phyloP scores from a whole-genome alignment of 2,329 filamentous ascomycete species.

The Pseudogymnoascus sp. region DNA sequence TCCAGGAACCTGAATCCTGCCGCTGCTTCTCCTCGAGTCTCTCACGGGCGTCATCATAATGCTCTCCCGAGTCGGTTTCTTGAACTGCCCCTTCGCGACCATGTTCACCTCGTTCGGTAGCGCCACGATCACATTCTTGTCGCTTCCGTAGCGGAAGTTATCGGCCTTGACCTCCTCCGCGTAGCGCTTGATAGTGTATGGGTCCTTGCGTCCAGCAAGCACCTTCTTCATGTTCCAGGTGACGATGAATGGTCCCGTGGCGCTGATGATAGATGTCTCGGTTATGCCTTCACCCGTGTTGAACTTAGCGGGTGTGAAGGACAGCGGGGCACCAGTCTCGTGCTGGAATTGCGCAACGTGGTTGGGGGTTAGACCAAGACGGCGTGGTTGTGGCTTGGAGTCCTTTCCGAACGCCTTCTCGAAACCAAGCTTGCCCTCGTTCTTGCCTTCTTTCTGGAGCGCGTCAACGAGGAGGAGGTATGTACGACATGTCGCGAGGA shows the following conservation, averaged over 20 bases:
- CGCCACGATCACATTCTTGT: conserved; percentile 97
- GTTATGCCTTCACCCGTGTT: conserved; percentile 75
- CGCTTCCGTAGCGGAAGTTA: conserved; percentile 94
- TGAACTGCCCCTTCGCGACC: conserved; percentile 79
- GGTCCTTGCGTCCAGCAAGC: conserved; percentile 69
- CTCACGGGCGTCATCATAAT: conserved; percentile 58
- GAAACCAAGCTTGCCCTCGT: conserved; percentile 96
- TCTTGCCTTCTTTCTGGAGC: conserved; percentile 86
- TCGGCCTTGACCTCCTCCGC: conserved; percentile 93
- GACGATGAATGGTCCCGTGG: conserved; percentile 92
- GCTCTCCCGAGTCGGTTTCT: conserved; percentile 85
- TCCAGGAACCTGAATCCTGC: conserved; percentile 44
- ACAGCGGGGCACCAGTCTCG: conserved; percentile 79
- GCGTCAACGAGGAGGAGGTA: conserved; percentile 92
- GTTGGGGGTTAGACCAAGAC: conserved; percentile 78
- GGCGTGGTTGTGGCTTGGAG: conserved; percentile 84
- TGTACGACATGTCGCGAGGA: conserved; percentile 87
- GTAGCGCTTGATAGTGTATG: conserved; percentile 96
- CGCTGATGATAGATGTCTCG: conserved; percentile 94
- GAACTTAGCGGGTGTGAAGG: conserved; percentile 88
- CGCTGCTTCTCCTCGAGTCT: conserved; percentile 39
- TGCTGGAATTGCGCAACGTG: conserved; percentile 97
- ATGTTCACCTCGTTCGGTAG: conserved; percentile 97
- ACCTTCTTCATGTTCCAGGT: conserved; percentile 96
- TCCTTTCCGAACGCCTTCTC: conserved; percentile 90